Conservation (phyloP, 192 early-diverging fungal species). For the Podila epigama region DNA sequence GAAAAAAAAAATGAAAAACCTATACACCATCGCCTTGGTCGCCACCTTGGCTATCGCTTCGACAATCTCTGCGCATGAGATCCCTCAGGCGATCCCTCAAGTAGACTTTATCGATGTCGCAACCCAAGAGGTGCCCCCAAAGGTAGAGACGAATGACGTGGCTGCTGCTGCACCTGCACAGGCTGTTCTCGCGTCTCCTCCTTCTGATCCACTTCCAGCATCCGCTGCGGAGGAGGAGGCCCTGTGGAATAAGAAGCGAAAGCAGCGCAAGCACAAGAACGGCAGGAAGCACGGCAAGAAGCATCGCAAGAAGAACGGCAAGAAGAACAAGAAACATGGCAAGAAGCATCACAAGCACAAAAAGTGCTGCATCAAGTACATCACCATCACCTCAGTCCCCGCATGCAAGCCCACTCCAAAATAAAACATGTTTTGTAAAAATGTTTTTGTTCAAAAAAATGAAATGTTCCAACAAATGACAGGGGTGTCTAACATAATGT, state of each 20-base stretch:
- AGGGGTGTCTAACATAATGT: too few relatives aligned
- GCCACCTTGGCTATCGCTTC: neutral
- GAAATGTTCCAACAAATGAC: too few relatives aligned
- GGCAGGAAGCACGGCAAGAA: constrained; percentile 1
- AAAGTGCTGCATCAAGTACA: constrained; percentile 12
- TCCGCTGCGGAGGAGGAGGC: neutral
- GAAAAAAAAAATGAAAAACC: constrained; percentile 2
- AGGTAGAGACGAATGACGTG: neutral
- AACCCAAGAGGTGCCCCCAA: too few relatives aligned
- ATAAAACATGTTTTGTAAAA: neutral
- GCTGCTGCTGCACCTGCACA: neutral
- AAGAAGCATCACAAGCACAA: neutral
- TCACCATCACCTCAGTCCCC: constrained; percentile 5
- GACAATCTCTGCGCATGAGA: neutral
- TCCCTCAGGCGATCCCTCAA: neutral
- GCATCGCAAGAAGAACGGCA: neutral
- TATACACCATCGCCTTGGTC: constrained; percentile 2
- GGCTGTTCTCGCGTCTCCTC: neutral
- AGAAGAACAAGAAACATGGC: neutral
- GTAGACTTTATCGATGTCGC: neutral
- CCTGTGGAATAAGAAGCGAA: neutral
- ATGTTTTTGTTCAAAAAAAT: too few relatives aligned
- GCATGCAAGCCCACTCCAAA: constrained; percentile 6
- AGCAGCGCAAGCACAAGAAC: constrained; percentile 2
- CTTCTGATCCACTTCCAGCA: neutral